phyloP scores from a whole-genome alignment of 208 protist species.

The Trypanosoma platydactyli region DNA sequence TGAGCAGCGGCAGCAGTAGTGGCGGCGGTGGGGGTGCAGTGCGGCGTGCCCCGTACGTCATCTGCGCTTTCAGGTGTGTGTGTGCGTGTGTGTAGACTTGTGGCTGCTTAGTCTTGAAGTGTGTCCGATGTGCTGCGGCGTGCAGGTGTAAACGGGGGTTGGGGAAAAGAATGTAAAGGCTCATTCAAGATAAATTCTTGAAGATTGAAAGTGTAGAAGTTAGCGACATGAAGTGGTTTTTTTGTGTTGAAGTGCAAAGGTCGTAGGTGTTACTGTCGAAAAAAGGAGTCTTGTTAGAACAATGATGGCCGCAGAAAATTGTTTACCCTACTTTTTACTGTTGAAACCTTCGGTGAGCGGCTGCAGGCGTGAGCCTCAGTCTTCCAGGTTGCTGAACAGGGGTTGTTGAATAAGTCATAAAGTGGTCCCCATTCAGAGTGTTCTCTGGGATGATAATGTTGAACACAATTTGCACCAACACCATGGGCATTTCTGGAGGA shows the following conservation, averaged over 20 bases:
- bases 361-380: background rate
- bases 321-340: background rate
- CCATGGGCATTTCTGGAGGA: constrained; percentile 36
- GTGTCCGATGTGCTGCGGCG: no score
- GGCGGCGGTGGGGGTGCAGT: background rate
- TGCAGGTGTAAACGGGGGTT: no score
- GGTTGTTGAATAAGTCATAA: constrained; percentile 24
- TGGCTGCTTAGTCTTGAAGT: no score
- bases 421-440: constrained; percentile 43
- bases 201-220: no score
- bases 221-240: no score
- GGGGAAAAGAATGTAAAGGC: background rate
- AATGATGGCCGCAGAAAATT: background rate
- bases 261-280: constrained; percentile 17
- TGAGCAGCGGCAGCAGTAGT: background rate
- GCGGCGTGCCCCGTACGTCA: no score
- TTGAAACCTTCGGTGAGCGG: background rate
- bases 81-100: background rate
- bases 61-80: no score
- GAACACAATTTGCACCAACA: constrained; percentile 35
- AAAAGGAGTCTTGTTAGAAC: background rate
- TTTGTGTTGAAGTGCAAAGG: constrained; percentile 7
- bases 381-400: constrained; percentile 16
- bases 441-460: constrained; percentile 35
- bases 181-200: no score